Base-by-base conservation (phyloP, 2,329 filamentous ascomycete genomes). In the Thielaviopsis populi region DNA sequence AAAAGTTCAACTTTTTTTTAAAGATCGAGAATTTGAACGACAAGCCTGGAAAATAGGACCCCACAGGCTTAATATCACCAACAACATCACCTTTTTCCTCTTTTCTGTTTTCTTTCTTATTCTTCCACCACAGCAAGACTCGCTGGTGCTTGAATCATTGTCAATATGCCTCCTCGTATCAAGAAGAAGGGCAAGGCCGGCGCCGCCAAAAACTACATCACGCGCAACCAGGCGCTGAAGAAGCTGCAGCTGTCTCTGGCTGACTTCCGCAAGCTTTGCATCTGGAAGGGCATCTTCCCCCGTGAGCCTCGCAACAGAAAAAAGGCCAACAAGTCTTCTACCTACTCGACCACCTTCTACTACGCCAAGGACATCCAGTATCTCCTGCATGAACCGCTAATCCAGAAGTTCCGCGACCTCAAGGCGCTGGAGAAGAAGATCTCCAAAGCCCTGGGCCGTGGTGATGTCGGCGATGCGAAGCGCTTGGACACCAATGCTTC, bases 281-380 rank as follows among this genome's bases (percentile, higher is more conserved):
- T 99, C 75, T 99, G 96, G 87, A 97, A 97, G 80, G 94, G 91
- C 71, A 97, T 99, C 74, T 99, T 96, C 77, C 94, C 94, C 69
- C 88, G 94, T 72, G 94, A 99, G 79, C 94, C 94, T 68, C 85
- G 94, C 72, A 96, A 88, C 79, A 92, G 91, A 80, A 96, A 95
- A 80, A 96, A 96, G 83, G 94, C 89, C 50, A 89, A 88, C 73
- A 96, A 95, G 76, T 90, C 89, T 66, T 85, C 91, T 30, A 96
- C 89, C 42, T 85, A 87, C 67, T 91, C 88, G 64, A 97, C 92
- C 33, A 99, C 94, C 67, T 99, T 97, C 70, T 88, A 88, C 77
- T 88, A 87, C 72, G 78, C 91, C 73, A 96, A 95, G 79, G 94
- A 99, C 74, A 96, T 99, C 69, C 92, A 97, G 76, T 99, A 96